Conservation (phyloP, 495 filamentous ascomycete genomes). For the Neurospora sp. region DNA sequence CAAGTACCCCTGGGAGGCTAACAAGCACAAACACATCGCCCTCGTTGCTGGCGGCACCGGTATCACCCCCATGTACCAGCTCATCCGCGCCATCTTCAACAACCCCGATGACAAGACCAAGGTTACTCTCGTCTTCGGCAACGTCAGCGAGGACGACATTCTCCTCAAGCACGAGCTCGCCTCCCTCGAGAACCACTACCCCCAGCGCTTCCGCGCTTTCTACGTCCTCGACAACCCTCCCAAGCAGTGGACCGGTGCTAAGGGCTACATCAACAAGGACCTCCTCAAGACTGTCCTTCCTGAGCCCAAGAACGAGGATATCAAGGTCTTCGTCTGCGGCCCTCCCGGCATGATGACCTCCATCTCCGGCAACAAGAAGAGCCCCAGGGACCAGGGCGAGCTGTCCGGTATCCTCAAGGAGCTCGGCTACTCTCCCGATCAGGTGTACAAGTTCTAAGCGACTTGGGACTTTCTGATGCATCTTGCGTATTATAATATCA, state of each 20-base stretch:
- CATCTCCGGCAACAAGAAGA: constrained; percentile 79
- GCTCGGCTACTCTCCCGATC: constrained; percentile 81
- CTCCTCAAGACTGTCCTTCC: constrained; percentile 85
- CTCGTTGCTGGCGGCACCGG: constrained; percentile 92
- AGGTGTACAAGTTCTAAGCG: constrained; percentile 90
- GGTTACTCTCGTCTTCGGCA: constrained; percentile 88
- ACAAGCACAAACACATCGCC: constrained; percentile 93
- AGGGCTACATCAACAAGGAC: constrained; percentile 78
- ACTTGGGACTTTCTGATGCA: background rate
- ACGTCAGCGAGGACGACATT: constrained; percentile 77
- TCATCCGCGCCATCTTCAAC: constrained; percentile 76
- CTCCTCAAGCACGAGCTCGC: constrained; percentile 75
- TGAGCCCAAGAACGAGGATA: constrained; percentile 78
- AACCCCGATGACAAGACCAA: constrained; percentile 95
- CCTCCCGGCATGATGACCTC: constrained; percentile 91
- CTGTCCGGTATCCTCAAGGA: constrained; percentile 75
- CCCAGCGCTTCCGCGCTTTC: constrained; percentile 84
- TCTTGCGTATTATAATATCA: background rate
- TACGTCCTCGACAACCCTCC: constrained; percentile 85
- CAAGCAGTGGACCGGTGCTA: constrained; percentile 61
- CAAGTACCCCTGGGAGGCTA: constrained; percentile 84
- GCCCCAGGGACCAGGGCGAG: constrained; percentile 87
- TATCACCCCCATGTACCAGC: constrained; percentile 88
- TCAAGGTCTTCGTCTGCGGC: constrained; percentile 86
- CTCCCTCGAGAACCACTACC: constrained; percentile 81